phyloP scores from a whole-genome alignment of 2,329 filamentous ascomycete species.

The Epichloe amarillans region DNA sequence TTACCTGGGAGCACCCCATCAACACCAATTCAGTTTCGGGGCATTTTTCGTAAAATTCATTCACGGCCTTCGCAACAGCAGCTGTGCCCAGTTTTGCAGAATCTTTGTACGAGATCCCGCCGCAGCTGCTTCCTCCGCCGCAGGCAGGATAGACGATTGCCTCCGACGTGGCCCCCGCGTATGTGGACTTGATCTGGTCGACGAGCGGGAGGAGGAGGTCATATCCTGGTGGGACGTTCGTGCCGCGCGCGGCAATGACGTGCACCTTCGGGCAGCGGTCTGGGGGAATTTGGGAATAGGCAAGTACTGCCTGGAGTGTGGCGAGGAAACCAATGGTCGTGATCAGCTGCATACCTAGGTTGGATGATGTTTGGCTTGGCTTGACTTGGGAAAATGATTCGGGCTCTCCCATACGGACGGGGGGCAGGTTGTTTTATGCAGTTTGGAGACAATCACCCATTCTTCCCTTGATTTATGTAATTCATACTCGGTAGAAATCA shows the following conservation, averaged over 20 bases:
- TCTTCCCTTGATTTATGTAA: too few relatives aligned
- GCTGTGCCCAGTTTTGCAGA: conserved; percentile 23
- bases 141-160: conserved; percentile 48
- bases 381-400: too few relatives aligned
- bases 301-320: background rate
- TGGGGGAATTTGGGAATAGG: background rate
- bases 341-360: background rate
- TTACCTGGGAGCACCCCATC: conserved; percentile 48
- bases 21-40: conserved; percentile 44
- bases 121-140: conserved; percentile 45
- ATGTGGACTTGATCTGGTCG: conserved; percentile 32
- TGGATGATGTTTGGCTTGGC: too few relatives aligned
- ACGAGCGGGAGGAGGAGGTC: conserved; percentile 37
- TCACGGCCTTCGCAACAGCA: conserved; percentile 25
- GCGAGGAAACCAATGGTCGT: background rate
- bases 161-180: conserved; percentile 38
- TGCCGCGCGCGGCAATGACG: conserved; percentile 34
- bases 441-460: too few relatives aligned
- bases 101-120: conserved; percentile 39
- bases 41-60: conserved; percentile 40
- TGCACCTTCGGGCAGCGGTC: conserved; percentile 17
- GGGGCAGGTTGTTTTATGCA: too few relatives aligned
- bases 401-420: too few relatives aligned
- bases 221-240: conserved; percentile 36
- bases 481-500: too few relatives aligned